These are phyloP conservation scores for Penicillium rolfsii DNA, from an alignment of 2,329 filamentous ascomycete genomes.

Conservation along the genomic window DNA sequence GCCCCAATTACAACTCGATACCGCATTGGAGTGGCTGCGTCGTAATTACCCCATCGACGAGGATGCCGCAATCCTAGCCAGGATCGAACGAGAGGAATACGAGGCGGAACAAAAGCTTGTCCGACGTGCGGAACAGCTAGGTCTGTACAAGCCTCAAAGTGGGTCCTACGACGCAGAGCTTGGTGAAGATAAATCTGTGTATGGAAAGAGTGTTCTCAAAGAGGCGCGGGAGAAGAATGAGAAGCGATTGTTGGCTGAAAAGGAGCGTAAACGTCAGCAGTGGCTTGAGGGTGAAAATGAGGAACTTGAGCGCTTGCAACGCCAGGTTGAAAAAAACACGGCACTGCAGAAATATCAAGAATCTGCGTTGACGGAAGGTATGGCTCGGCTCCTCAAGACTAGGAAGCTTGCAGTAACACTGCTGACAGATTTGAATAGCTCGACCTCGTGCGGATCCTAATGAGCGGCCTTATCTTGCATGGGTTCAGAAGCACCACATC, in stretches of 20 bases:
- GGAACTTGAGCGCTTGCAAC: conserved; percentile 39
- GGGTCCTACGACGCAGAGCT: conserved; percentile 47
- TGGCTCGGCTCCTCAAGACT: not conserved
- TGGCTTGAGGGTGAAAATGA: conserved; percentile 58
- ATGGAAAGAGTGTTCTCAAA: conserved; percentile 48
- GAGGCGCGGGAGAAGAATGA: conserved; percentile 47
- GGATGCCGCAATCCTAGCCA: conserved; percentile 52
- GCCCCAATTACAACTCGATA: conserved; percentile 39
- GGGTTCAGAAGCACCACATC: conserved; percentile 49
- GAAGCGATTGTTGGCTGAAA: conserved; percentile 44
- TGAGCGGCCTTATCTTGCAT: conserved; percentile 45
- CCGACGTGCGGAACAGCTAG: conserved; percentile 44
- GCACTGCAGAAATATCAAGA: conserved; percentile 43
- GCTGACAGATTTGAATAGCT: conserved; percentile 24
- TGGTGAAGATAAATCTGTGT: conserved; percentile 47
- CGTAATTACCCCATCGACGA: conserved; percentile 50
- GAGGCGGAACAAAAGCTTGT: conserved; percentile 44
- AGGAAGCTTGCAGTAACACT: not conserved
- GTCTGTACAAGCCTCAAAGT: conserved; percentile 50
- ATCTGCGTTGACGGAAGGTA: conserved; percentile 42
- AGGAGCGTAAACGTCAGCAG: conserved; percentile 53
- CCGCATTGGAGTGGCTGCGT: conserved; percentile 48
- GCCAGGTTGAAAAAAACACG: conserved; percentile 39
- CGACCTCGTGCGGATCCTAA: conserved; percentile 47
- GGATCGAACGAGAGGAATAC: conserved; percentile 46